phyloP scores from a whole-genome alignment of 2,329 filamentous ascomycete species.

The Trichophyton schoenleinii region DNA sequence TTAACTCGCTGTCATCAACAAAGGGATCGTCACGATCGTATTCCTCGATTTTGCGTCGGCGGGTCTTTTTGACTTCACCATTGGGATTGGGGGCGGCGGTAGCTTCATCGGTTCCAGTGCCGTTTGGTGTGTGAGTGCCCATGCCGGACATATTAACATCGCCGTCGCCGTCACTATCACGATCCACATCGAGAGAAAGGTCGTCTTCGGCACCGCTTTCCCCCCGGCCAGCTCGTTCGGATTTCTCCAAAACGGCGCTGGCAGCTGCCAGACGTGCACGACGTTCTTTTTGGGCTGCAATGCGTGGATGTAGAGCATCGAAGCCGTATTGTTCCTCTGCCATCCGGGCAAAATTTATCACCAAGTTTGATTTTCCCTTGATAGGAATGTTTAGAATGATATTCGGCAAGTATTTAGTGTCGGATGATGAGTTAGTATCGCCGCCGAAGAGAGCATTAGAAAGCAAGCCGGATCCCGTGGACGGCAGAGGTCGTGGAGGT shows the following conservation, averaged over 20 bases:
- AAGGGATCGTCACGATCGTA: slow-evolving; percentile 58
- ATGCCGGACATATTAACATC: slow-evolving; percentile 31
- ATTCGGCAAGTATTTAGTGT: slow-evolving; percentile 46
- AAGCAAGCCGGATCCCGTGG: slow-evolving; percentile 49
- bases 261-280: slow-evolving; percentile 80
- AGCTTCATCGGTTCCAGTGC: slow-evolving; percentile 39
- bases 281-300: slow-evolving; percentile 77
- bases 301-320: slow-evolving; percentile 79
- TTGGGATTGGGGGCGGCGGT: slow-evolving; percentile 12
- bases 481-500: slow-evolving; percentile 41
- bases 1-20: slow-evolving; percentile 80
- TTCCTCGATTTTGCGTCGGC: slow-evolving; percentile 57
- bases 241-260: slow-evolving; percentile 70
- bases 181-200: slow-evolving; percentile 82
- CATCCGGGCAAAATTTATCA: slow-evolving; percentile 88
- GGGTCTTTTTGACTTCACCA: slow-evolving; percentile 53
- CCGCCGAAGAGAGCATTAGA: slow-evolving; percentile 50
- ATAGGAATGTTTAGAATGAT: slow-evolving; percentile 78
- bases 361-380: slow-evolving; percentile 70
- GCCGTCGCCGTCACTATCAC: slow-evolving; percentile 44
- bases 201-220: slow-evolving; percentile 70
- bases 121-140: slow-evolving; percentile 28
- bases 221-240: slow-evolving; percentile 54
- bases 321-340: slow-evolving; percentile 91
- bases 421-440: slow-evolving; percentile 35